Conservation (phyloP, 2,329 filamentous ascomycete genomes). For the Paraconiothyrium brasiliense region DNA sequence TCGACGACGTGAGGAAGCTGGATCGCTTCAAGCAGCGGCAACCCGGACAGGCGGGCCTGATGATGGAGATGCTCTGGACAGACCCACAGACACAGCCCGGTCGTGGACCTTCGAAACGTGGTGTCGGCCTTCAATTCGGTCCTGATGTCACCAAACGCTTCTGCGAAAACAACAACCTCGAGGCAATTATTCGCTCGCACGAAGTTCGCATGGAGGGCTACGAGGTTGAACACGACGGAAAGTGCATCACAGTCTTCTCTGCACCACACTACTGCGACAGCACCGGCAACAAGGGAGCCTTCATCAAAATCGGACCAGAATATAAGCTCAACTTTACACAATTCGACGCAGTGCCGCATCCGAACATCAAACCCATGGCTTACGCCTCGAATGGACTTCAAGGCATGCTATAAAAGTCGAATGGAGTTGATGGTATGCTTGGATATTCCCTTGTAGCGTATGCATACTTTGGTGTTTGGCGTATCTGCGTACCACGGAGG, state of each 20-base stretch:
- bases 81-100: constrained; percentile 89
- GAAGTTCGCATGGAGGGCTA: constrained; percentile 99
- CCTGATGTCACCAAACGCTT: constrained; percentile 96
- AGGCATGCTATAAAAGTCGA: constrained; percentile 69
- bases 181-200: constrained; percentile 95
- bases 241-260: constrained; percentile 98
- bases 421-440: constrained; percentile 8
- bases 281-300: constrained; percentile 97
- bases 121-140: constrained; percentile 95
- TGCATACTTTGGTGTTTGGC: constrained; percentile 51
- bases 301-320: constrained; percentile 94
- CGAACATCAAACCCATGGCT: constrained; percentile 92
- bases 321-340: constrained; percentile 92
- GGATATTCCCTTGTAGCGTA: constrained; percentile 35
- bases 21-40: constrained; percentile 91
- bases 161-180: constrained; percentile 93
- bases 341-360: constrained; percentile 96
- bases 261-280: constrained; percentile 97
- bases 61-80: constrained; percentile 99
- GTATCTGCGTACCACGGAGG: constrained; percentile 38
- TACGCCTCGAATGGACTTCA: constrained; percentile 86
- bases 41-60: constrained; percentile 90
- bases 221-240: constrained; percentile 94
- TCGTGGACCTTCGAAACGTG: constrained; percentile 92
- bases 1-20: constrained; percentile 94